A percentile compares a stretch with the other conserved stretches of the same genome.
Conservation (phyloP, 495 filamentous ascomycete genomes). For the Aspergillus biplanus region DNA sequence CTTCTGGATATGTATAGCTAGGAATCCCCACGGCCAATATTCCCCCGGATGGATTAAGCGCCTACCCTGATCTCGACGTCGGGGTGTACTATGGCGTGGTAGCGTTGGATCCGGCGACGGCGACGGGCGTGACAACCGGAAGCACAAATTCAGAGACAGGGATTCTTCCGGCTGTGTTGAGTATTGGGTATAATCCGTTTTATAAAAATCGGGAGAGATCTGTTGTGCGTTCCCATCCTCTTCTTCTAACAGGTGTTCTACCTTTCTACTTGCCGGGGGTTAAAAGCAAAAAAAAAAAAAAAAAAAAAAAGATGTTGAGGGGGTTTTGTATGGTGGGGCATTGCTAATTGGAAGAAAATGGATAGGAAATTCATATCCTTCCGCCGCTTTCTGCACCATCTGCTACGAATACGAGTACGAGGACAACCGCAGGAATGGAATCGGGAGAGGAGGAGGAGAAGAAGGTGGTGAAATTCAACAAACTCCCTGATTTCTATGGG, state of each 20-base stretch:
- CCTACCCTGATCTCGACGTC: constrained; percentile 68
- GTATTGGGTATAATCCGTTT: constrained; percentile 93
- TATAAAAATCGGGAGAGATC: constrained; percentile 84
- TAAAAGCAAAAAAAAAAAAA: too few relatives aligned
- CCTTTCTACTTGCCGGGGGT: too few relatives aligned
- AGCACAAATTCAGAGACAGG: constrained; percentile 28
- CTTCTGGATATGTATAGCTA: constrained; percentile 53
- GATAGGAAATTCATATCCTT: constrained; percentile 85
- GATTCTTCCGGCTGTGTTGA: constrained; percentile 88
- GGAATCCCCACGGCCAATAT: constrained; percentile 98
- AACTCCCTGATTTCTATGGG: constrained; percentile 79
- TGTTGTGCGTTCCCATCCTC: constrained; percentile 52
- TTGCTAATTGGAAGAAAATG: constrained; percentile 4
- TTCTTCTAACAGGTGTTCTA: not conserved
- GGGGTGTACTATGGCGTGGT: constrained; percentile 95
- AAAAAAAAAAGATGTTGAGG: too few relatives aligned
- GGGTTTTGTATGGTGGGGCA: not conserved
- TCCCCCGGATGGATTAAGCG: constrained; percentile 74
- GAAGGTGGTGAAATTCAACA: constrained; percentile 37
- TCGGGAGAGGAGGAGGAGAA: constrained; percentile 20
- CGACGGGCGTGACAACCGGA: not conserved
- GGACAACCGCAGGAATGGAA: constrained; percentile 11
- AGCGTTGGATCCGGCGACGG: constrained; percentile 52
- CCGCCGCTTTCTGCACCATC: constrained; percentile 55
- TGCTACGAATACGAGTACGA: constrained; percentile 35